Conservation (phyloP, 768 basidiomycete genomes). For the Termitomyces sp. region DNA sequence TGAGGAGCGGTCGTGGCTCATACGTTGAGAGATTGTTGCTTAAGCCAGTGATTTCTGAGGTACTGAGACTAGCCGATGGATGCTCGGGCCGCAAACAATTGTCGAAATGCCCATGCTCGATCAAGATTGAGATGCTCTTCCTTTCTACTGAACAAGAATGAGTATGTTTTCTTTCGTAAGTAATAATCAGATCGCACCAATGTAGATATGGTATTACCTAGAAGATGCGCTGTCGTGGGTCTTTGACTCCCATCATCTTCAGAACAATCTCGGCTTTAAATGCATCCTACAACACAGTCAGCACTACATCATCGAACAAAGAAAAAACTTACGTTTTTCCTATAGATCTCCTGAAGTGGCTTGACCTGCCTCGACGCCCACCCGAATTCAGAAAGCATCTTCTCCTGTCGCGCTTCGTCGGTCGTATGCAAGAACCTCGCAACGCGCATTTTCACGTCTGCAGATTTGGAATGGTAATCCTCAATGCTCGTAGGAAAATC, state of each 20-base stretch:
- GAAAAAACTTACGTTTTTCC: constrained; percentile 34
- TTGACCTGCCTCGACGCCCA: constrained; percentile 52
- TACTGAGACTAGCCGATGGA: not conserved
- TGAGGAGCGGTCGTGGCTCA: too few relatives aligned
- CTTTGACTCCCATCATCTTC: constrained; percentile 21
- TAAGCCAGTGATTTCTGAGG: too few relatives aligned
- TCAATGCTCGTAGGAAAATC: constrained; percentile 31
- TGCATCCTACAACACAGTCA: constrained; percentile 3
- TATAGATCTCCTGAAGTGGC: constrained; percentile 37
- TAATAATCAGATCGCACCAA: not conserved
- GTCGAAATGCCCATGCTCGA: not conserved
- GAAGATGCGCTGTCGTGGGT: constrained; percentile 19
- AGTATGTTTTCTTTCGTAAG: not conserved
- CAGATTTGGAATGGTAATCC: constrained; percentile 31
- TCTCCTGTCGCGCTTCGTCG: constrained; percentile 32
- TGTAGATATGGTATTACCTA: not conserved
- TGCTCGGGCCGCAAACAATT: not conserved
- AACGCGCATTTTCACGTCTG: constrained; percentile 45
- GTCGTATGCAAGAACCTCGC: constrained; percentile 42
- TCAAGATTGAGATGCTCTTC: not conserved
- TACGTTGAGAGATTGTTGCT: not conserved
- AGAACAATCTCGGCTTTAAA: constrained; percentile 21
- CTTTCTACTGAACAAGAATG: not conserved
- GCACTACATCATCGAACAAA: not conserved
- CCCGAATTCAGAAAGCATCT: constrained; percentile 41